Base-by-base conservation (phyloP, 805 yeast genomes). In the Blastobotrys terrestris region DNA sequence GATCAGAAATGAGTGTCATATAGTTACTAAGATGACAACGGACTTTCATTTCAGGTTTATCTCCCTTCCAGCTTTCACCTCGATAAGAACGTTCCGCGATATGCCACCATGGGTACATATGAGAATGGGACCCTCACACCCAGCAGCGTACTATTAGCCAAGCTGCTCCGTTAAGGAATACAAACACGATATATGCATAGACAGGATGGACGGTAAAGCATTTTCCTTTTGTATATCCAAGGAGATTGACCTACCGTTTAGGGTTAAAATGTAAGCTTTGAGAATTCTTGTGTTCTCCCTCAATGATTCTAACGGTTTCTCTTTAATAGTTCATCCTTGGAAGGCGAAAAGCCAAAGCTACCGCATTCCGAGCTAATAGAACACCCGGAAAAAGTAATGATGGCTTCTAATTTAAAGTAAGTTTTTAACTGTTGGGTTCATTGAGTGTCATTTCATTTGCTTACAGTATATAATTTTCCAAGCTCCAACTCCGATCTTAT, bases 221-320 rank as follows among this genome's bases (percentile, higher is more conserved):
- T 73, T 79, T 31, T 76, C 83, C 3, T 83, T 80, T 63, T 79
- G 79, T 60, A 70, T 78, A 2, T 80, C 87, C 0, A 74, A 77
- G 53, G 87, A 82, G 55, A 62, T 83, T 16, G 72, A 76, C 39
- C 56, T 72, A 2, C 80, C 78, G 0, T 70, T 84, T 51, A 62
- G 71, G 22, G 65, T 83, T 4, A 81, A 76, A 54, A 67, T 83
- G 60, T 67, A 51, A 13, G 64, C 58, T 14, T 49, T 31, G 35
- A n/a, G n/a, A n/a, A n/a, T n/a, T n/a, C n/a, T n/a, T n/a, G n/a
- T n/a, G n/a, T n/a, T n/a, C n/a, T n/a, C n/a, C n/a, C n/a, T n/a
- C n/a, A n/a, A n/a, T n/a, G n/a, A n/a, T n/a, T n/a, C n/a, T n/a
- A n/a, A n/a, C n/a, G n/a, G n/a, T n/a, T 18, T 46, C 45, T 41